Evolutionary conservation across 1,284 basidiomycete genomes (phyloP).

Genomic region (Pseudozyma flocculosa): DNA sequence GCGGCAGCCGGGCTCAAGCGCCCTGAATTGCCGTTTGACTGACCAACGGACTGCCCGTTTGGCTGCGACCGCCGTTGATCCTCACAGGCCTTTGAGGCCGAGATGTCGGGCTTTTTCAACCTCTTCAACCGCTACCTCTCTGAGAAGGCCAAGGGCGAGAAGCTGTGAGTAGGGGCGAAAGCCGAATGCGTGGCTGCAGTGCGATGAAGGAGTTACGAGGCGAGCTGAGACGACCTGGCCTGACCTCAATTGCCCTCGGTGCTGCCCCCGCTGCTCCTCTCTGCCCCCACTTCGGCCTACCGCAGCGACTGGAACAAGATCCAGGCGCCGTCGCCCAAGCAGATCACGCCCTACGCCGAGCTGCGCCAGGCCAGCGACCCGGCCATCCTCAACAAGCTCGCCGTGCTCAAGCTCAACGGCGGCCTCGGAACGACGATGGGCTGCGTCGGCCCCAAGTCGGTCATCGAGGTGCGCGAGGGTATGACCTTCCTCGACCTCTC

Average conservation of each 20-base stretch:
- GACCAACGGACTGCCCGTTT: too few relatives aligned
- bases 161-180: conserved; percentile 70
- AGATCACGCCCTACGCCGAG: conserved; percentile 84
- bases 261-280: too few relatives aligned
- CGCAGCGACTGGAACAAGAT: conserved; percentile 94
- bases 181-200: not conserved
- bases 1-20: too few relatives aligned
- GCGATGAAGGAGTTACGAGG: too few relatives aligned
- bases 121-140: conserved; percentile 97
- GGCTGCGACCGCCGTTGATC: too few relatives aligned
- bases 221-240: too few relatives aligned
- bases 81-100: conserved; percentile 87
- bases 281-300: too few relatives aligned
- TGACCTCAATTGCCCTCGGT: too few relatives aligned
- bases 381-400: conserved; percentile 65
- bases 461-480: conserved; percentile 68
- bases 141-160: conserved; percentile 89
- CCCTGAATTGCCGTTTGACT: too few relatives aligned
- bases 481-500: conserved; percentile 99
- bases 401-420: conserved; percentile 98
- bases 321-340: conserved; percentile 87
- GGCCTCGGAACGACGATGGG: conserved; percentile 98
- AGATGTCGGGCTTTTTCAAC: conserved; percentile 99
- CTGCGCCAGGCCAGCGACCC: conserved; percentile 61
- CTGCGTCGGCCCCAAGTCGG: conserved; percentile 67